phyloP scores from a whole-genome alignment of 805 yeast species.

The Blastobotrys americana region DNA sequence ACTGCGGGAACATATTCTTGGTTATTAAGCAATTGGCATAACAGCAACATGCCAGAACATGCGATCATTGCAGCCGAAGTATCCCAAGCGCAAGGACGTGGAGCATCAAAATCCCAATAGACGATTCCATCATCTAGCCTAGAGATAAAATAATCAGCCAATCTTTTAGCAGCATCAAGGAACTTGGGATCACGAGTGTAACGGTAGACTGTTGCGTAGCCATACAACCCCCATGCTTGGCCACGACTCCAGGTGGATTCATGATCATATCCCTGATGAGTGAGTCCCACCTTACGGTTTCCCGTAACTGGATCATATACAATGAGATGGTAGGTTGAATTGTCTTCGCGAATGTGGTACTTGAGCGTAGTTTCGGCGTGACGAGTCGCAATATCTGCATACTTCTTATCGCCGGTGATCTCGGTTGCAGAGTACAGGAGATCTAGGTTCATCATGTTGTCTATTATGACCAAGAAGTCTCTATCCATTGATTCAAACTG shows the following conservation, averaged over 20 bases:
- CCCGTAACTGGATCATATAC: constrained; percentile 26
- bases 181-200: constrained; percentile 26
- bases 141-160: constrained; percentile 24
- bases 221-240: constrained; percentile 31
- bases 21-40: constrained; percentile 19
- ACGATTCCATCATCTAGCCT: constrained; percentile 26
- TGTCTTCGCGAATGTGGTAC: constrained; percentile 20
- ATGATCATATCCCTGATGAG: constrained; percentile 29
- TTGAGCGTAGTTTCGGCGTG: constrained; percentile 30
- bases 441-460: constrained; percentile 24
- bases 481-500: constrained; percentile 14
- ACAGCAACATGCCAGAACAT: constrained; percentile 25
- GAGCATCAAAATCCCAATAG: constrained; percentile 20
- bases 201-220: constrained; percentile 25
- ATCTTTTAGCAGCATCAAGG: constrained; percentile 24
- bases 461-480: constrained; percentile 30
- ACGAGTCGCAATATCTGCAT: constrained; percentile 26
- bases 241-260: constrained; percentile 31
- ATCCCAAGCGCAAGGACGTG: constrained; percentile 25
- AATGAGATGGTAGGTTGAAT: constrained; percentile 28
- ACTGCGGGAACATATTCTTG: constrained; percentile 14
- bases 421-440: constrained; percentile 27
- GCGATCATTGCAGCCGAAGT: constrained; percentile 29
- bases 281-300: constrained; percentile 21
- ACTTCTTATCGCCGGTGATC: constrained; percentile 25